Base-by-base conservation (phyloP, 176 grass and related monocot genomes). In the Thinopyrum elongatum region DNA sequence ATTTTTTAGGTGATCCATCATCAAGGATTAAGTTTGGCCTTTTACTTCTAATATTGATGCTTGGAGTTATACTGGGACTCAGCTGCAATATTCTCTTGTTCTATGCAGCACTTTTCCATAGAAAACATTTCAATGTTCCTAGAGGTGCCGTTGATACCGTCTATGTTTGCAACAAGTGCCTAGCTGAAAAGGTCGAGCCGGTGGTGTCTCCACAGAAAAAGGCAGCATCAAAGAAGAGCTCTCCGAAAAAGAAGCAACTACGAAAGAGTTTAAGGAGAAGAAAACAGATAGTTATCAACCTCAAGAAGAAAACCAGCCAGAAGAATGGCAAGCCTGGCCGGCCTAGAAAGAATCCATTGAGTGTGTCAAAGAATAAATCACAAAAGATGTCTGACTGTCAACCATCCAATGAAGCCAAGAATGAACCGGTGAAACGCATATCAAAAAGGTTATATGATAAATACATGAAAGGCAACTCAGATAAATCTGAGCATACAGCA, bases 41-140 rank as follows among this genome's bases (percentile, higher is more conserved):
- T 70, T 83, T 73, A 71, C 9, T 86, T 87, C 76, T 38, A 33
- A 85, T 78, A 63, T 91, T 64, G 57, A 83, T 87, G 58, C 57
- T 66, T 88, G 80, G 29, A 68, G 23, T 79, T 86, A 74, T 74
- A 67, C 55, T 69, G 23, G 7, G 60, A 70, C n/a, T 84, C 78
- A 82, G 22, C 63, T 92, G 73, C 16, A 86, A 90, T 65, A 80
- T 64, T 89, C 76, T 88, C n/a, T 80, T 82, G 46, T 77, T 80
- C 7, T 84, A 36, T 66, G 87, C 94, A 99, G 97, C 90, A n/a
- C 85, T 86, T 90, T 99, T 99, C 86, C 97, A 99, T 86, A 89
- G 75, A 81, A 99, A 88, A 74, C 97, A 99, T 94, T 96, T 96
- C 82, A 99, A 88, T 69, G 82, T 97, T 72, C 89, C 97, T 74